Base-by-base conservation (phyloP, 257 asterid species). In the Salvia splendens region DNA sequence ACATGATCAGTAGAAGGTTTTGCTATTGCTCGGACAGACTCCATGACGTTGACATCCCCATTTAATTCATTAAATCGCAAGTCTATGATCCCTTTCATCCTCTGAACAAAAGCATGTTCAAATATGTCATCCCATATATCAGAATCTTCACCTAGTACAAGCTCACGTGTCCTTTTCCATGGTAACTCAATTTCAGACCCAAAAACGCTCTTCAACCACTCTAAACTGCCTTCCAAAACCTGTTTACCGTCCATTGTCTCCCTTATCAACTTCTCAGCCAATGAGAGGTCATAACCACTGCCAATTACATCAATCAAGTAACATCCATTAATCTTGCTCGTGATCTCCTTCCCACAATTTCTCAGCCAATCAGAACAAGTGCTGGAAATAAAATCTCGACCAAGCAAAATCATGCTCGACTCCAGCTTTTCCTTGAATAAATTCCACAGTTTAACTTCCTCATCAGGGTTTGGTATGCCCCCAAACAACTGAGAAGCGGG, bases 401-500 rank as follows among this genome's bases (percentile, higher is more conserved):
- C 88, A 53, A 91, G 70, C 78, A 88, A 75, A 55, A 78, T 83
- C 97, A 94, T 91, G 61, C 64, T 64, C 20, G 91, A 81, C 82
- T 94, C 95, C 79, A 94, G 70, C 77, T 83, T 86, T 53, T 89
- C 96, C 89, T 86, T 83, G 73, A 89, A 91, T 70, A 75, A 79
- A 69, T 80, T 94, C 99, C 99, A 94, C 78, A 94, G 70, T 78
- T 89, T 85, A 50, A 88, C 86, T 79, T 94, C 99, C 75, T 87
- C 96, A 45, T 91, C 96, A 1, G 99, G 97, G 76, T 88, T 86
- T 0, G 95, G 99, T 76, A 94, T 85, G 56, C 97, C 99, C 50
- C 99, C 99, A 79, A 91, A 94, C 85, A 94, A 81, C 82, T 94
- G 99, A 42, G 99, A 94, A 73, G 96, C 96, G 4, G 99, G 99